Evolutionary conservation across 805 yeast species (phyloP).

Genomic region (Sugiyamaella smithiae): DNA sequence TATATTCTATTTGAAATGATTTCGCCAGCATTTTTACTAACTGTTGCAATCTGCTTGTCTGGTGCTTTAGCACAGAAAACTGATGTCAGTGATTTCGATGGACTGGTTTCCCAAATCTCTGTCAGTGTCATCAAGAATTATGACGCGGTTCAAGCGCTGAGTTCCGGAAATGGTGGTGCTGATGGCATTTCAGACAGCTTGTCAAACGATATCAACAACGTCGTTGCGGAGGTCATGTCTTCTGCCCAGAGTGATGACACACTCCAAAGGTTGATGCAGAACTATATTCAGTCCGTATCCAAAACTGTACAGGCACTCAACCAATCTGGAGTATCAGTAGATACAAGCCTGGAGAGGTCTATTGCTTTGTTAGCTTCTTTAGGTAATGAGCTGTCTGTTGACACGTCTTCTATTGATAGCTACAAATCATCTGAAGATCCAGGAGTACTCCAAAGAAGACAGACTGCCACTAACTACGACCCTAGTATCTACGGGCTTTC

Average conservation of each 20-base stretch:
- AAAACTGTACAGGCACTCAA: neutral
- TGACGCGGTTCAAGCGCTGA: neutral
- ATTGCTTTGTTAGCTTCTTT: neutral
- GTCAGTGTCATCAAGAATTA: neutral
- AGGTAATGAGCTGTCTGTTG: neutral
- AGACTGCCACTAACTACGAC: neutral
- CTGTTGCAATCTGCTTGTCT: neutral
- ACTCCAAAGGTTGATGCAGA: neutral
- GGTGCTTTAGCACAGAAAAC: neutral
- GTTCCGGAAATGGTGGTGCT: neutral
- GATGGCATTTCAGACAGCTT: neutral
- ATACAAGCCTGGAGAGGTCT: neutral
- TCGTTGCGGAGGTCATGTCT: neutral
- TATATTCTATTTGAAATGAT: neutral
- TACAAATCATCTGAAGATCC: neutral
- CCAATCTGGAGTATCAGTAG: neutral
- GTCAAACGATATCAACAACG: neutral
- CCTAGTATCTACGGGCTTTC: conserved; percentile 5
- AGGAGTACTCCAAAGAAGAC: neutral
- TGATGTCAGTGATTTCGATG: neutral
- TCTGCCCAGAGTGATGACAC: neutral
- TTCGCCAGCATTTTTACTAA: neutral
- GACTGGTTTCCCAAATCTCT: neutral
- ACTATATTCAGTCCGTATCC: neutral
- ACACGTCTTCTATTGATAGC: neutral